Evolutionary conservation across 1,139 yeast genomes (phyloP), one percentile per base, ranked within the genome.

Genomic region (Kodamaea ohmeri): DNA sequence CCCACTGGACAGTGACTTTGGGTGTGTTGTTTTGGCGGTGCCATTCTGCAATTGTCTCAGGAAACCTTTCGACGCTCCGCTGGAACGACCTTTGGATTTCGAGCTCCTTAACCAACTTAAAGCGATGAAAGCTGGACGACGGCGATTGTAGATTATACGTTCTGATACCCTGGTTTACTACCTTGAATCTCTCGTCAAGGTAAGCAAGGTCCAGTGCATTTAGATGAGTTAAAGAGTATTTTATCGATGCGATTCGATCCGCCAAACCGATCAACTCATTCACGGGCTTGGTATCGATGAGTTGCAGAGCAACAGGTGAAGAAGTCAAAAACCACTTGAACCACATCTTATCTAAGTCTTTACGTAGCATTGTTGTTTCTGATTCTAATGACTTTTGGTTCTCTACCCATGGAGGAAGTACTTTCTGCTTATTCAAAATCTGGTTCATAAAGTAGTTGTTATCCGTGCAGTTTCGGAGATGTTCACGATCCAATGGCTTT

Each of bases 341-440:
- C 80, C 83, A 78, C 32, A 63, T 60, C 4, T 53, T 44, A 33
- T 70, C 73, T 24, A 82, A 38, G 24, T 63, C 67, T 0, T 46
- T 39, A 35, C 88, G 58, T 40, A 85, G 76, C 1, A 53, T 51
- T 1, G 49, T 53, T 4, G 83, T 67, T 25, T 72, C 74, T 2
- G 52, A 46, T 35, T 72, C 73, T 4, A 86, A 71, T 3, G 73
- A 69, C 33, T 78, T 75, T 58, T 88, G 96, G 38, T 76, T 79
- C 50, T 87, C 95, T 22, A 88, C 81, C 96, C 96, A 88, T 0
- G 95, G 94, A 0, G 96, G 96, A 8, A 81, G 66, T 0, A 85
- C 80, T 34, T 86, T 89, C 56, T 88, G 96, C 32, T 77, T 75
- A 47, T 77, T 80, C 42, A 88, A 63, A 35, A 88, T 81, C 45